phyloP scores from a whole-genome alignment of 2,329 filamentous ascomycete genomes.

The Hypoxylon sp. region DNA sequence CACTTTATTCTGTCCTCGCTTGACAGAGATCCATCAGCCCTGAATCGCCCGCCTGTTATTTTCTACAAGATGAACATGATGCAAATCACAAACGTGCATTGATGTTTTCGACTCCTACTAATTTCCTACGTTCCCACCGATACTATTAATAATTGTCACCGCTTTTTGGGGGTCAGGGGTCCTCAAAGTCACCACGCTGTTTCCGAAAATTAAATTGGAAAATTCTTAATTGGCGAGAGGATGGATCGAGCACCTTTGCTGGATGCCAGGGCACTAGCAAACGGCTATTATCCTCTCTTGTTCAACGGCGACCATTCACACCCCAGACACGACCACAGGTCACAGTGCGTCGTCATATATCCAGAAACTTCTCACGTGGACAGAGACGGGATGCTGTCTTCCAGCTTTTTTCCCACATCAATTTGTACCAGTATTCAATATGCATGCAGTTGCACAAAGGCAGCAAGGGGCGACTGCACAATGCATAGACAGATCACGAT shows the following conservation, averaged over 20 bases:
- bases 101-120: conserved; percentile 14
- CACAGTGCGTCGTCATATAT: conserved; percentile 33
- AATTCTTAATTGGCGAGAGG: conserved; percentile 9
- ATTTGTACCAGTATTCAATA: conserved; percentile 29
- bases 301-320: neutral
- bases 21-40: neutral
- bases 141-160: conserved; percentile 8
- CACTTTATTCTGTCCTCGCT: conserved; percentile 2
- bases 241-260: neutral
- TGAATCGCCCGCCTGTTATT: neutral
- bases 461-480: neutral
- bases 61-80: conserved; percentile 10
- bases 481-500: conserved; percentile 12
- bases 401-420: conserved; percentile 5
- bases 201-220: conserved; percentile 16
- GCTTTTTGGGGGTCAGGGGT: conserved; percentile 8
- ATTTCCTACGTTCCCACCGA: conserved; percentile 16
- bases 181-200: neutral
- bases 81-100: conserved; percentile 17
- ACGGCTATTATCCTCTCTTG: neutral
- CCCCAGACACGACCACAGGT: conserved; percentile 33
- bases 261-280: neutral
- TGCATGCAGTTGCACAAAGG: conserved; percentile 5
- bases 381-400: neutral
- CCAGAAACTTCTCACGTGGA: conserved; percentile 1